Conservation (phyloP, 768 basidiomycete genomes). For the Lyophyllum semitale region DNA sequence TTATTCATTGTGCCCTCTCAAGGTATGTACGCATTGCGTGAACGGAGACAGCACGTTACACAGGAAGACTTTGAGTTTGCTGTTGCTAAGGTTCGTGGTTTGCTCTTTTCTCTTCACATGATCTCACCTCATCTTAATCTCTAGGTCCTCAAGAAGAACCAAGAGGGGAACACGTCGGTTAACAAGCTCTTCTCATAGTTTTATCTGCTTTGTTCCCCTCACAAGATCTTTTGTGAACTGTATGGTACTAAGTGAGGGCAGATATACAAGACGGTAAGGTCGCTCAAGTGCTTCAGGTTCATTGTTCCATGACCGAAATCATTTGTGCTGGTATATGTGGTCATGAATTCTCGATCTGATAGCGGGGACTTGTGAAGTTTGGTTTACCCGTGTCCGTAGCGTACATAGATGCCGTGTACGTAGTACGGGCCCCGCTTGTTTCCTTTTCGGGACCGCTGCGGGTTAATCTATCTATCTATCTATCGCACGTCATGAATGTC, state of each 20-base stretch:
- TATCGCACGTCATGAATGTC: too few relatives aligned
- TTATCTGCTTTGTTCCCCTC: not conserved
- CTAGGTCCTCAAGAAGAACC: conserved; percentile 92
- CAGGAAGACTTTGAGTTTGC: conserved; percentile 99
- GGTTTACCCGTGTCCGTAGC: too few relatives aligned
- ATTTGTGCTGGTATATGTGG: not conserved
- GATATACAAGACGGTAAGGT: not conserved
- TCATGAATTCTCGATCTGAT: too few relatives aligned
- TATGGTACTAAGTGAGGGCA: not conserved
- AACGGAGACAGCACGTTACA: conserved; percentile 94
- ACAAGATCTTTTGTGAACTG: not conserved
- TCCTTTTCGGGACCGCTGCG: too few relatives aligned
- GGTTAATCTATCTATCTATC: too few relatives aligned
- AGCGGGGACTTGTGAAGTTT: too few relatives aligned
- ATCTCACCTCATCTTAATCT: not conserved
- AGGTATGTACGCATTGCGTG: conserved; percentile 97
- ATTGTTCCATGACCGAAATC: too few relatives aligned
- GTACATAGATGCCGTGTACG: too few relatives aligned
- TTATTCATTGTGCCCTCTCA: not conserved
- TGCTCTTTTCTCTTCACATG: not conserved
- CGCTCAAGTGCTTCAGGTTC: too few relatives aligned
- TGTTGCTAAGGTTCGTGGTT: conserved; percentile 76
- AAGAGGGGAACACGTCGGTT: conserved; percentile 90
- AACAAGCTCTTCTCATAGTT: conserved; percentile 90
- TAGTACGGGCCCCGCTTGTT: too few relatives aligned